phyloP scores from a whole-genome alignment of 169 alveolate species.

The Eimeria sp. region DNA sequence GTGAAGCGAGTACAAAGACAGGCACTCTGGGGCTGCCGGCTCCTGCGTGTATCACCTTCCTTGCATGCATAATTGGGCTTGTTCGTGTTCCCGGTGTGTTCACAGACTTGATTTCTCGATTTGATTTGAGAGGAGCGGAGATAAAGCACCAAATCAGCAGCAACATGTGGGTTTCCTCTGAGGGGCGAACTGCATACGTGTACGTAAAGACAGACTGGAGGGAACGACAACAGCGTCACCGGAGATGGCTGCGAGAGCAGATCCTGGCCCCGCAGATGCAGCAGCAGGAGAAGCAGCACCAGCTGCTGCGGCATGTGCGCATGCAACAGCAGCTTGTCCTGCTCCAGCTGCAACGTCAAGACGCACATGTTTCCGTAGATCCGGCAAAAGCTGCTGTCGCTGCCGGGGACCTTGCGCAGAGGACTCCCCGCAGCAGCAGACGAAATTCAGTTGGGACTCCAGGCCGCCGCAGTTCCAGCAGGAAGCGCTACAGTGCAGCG shows the following conservation, averaged over 20 bases:
- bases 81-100: background rate
- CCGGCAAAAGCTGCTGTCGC: slow-evolving; percentile 15
- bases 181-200: slow-evolving; percentile 90
- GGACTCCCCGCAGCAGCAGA: slow-evolving; percentile 72
- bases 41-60: background rate
- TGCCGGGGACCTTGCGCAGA: slow-evolving; percentile 25
- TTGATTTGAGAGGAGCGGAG: slow-evolving; percentile 86
- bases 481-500: slow-evolving; percentile 60
- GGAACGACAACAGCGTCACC: slow-evolving; percentile 72
- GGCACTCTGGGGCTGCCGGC: background rate
- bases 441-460: slow-evolving; percentile 48
- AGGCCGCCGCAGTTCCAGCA: slow-evolving; percentile 61
- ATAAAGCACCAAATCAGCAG: slow-evolving; percentile 89
- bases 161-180: slow-evolving; percentile 91
- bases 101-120: slow-evolving; percentile 87
- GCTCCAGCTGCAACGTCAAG: slow-evolving; percentile 64
- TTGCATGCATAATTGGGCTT: background rate
- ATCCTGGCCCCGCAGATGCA: slow-evolving; percentile 60
- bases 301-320: slow-evolving; percentile 74
- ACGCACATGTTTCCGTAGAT: background rate
- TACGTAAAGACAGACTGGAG: slow-evolving; percentile 91
- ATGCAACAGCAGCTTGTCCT: slow-evolving; percentile 68
- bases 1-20: background rate
- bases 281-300: slow-evolving; percentile 66
- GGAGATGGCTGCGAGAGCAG: slow-evolving; percentile 74